Evolutionary conservation across 169 alveolate species (phyloP), one percentile per base, ranked within the genome.

Genomic region (Plasmodium coatneyi): DNA sequence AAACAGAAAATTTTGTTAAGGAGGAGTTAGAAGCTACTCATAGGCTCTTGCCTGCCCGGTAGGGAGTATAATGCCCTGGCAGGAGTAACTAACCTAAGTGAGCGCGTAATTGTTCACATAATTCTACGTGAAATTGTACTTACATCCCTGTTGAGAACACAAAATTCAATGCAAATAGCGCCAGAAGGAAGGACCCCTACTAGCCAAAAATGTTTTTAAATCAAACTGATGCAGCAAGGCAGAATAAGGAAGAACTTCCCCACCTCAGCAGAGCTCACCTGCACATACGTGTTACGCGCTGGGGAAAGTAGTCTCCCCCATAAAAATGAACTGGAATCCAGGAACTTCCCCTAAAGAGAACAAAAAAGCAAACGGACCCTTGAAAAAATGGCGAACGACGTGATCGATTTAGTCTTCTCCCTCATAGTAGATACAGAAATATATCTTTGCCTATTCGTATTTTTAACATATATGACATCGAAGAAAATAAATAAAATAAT

Each of bases 401-500:
- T 25, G 3, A 12, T 54, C 54, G 86, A 86, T 36, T 70, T 86
- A 19, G 43, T 86, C 66, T 76, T 86, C 12, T 32, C 84, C 71
- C 5, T 86, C 60, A 32, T 86, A 30, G 9, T 74, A 52, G 93
- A 86, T 30, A 36, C 43, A 74, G 93, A 86, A 34, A 32, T 86
- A 34, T 86, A 86, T 36, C 5, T 86, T 16, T 74, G 80, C 56
- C 70, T 30, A 25, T 86, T 86, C 32, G 30, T 86, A 9, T 9
- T 86, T 10, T 70, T 86, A 76, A 36, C 56, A 4, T 86, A 46
- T 25, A 7, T 86, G 5, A 39, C 84, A 74, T 46, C 66, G 7
- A 74, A 34, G 34, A 86, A 76, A 54, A 43, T 86, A 6, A 49
- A 74, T 86, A 86, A 86, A 54, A 28, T 86, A 54, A 86, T 54